Base-by-base conservation (phyloP, 2,329 filamentous ascomycete genomes). In the Epichloe uncinata region DNA sequence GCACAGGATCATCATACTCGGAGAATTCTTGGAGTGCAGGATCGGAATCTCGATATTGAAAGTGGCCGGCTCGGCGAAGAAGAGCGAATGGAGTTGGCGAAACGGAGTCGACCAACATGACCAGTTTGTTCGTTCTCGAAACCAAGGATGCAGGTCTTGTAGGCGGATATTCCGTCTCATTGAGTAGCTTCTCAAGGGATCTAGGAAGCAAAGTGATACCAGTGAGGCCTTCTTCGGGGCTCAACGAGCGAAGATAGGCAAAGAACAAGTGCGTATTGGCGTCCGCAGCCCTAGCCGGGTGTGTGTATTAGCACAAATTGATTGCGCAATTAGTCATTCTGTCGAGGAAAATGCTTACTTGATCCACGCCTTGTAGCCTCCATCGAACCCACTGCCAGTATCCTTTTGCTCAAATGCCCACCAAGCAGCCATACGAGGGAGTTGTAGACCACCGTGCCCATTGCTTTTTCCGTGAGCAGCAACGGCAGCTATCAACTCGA, bases 261-360 rank as follows among this genome's bases (percentile, higher is more conserved):
- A 98, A 98, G 74, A 98, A 98, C 50, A 98, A 73, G 71, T 98
- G 93, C 61, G 90, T 95, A 18, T 91, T 89, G 49, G 93, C 93
- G 73, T 97, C 89, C 52, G 93, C 93, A 53, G 91, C 90, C 61
- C 87, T 94, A 48, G 22, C 22, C 12, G 16, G 37, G 18, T 37
- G 12, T 22, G 15, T 13, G n/a, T n/a, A 42, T 54, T 37, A 56
- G 48, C 41, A 42, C 22, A 22, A 7, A 41, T 26, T 22, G n/a
- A 15, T 40, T n/a, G n/a, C 22, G 36, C 22, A 3, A 20, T 18
- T 3, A 3, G n/a, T 37, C 11, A 15, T n/a, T 18, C 16, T 16
- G 20, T 6, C 11, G 20, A 7, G 11, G 20, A 38, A 35, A 38
- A 36, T 51, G 35, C 45, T 50, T 35, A 42, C 79, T 67, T 71